Conservation (phyloP, 2,329 filamentous ascomycete species). For the Sporothrix mexicana region DNA sequence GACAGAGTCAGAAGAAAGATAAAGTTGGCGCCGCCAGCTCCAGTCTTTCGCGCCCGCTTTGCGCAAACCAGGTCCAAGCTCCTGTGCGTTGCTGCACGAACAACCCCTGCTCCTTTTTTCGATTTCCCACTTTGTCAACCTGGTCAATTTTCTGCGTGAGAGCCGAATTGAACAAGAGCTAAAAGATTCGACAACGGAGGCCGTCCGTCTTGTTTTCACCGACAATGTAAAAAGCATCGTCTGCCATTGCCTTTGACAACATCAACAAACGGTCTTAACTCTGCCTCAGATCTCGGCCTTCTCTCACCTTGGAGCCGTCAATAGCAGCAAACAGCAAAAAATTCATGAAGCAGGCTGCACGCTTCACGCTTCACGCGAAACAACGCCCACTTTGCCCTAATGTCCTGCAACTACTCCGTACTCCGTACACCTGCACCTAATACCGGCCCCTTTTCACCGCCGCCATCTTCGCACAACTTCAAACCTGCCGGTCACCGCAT, state of each 20-base stretch:
- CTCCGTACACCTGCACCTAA: slow-evolving; percentile 18
- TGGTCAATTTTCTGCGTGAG: slow-evolving; percentile 12
- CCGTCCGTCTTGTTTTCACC: slow-evolving; percentile 15
- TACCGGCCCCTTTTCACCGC: slow-evolving; percentile 31
- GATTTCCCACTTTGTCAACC: slow-evolving; percentile 18
- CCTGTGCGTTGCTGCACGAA: slow-evolving; percentile 19
- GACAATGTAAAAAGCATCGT: background rate
- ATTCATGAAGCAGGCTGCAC: background rate
- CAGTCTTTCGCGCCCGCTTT: slow-evolving; percentile 13
- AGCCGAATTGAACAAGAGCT: slow-evolving; percentile 20
- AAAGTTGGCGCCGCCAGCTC: slow-evolving; percentile 18
- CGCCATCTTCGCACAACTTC: slow-evolving; percentile 25
- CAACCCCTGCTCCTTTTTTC: slow-evolving; percentile 21
- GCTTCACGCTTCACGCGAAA: background rate
- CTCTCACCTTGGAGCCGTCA: background rate
- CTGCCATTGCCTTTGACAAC: slow-evolving; percentile 6
- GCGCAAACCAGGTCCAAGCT: slow-evolving; percentile 27
- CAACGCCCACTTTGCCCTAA: background rate
- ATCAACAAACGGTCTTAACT: background rate
- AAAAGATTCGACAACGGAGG: slow-evolving; percentile 15
- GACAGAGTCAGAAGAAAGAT: slow-evolving; percentile 20
- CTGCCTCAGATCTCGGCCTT: background rate
- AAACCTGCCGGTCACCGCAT: slow-evolving; percentile 32
- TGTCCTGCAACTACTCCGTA: background rate
- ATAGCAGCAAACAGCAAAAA: background rate